Conservation (phyloP, 768 basidiomycete genomes). For the Pisolithus orientalis region DNA sequence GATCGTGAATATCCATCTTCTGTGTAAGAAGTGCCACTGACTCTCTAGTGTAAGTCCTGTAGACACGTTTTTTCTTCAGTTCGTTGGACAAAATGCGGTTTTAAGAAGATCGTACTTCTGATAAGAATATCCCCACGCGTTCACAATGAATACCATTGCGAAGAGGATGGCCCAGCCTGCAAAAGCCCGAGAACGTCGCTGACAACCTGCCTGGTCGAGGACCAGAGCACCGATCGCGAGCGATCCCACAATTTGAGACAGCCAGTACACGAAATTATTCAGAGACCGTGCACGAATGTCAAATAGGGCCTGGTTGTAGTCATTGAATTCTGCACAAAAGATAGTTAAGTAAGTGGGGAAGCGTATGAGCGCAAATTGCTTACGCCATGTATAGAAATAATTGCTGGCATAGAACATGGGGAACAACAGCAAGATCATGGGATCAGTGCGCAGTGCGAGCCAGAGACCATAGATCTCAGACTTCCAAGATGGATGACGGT, state of each 20-base stretch:
- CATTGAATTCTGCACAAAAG: slow-evolving; percentile 61
- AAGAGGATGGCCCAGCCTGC: slow-evolving; percentile 60
- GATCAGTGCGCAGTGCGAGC: slow-evolving; percentile 62
- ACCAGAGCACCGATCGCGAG: slow-evolving; percentile 56
- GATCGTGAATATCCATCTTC: slow-evolving; percentile 57
- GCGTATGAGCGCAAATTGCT: slow-evolving; percentile 15
- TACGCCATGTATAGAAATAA: slow-evolving; percentile 85
- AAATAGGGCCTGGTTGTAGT: slow-evolving; percentile 74
- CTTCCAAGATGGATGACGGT: slow-evolving; percentile 72
- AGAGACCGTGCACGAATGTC: slow-evolving; percentile 72
- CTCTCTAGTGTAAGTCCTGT: slow-evolving; percentile 54
- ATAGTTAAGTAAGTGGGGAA: slow-evolving; percentile 5
- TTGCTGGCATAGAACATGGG: slow-evolving; percentile 84
- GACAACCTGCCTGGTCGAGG: slow-evolving; percentile 50
- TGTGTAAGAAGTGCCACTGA: slow-evolving; percentile 31
- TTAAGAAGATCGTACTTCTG: slow-evolving; percentile 45
- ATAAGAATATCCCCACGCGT: slow-evolving; percentile 74
- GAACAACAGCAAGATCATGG: slow-evolving; percentile 67
- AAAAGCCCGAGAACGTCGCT: slow-evolving; percentile 67
- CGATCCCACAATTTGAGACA: slow-evolving; percentile 71
- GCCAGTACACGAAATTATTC: slow-evolving; percentile 78
- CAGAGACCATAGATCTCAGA: slow-evolving; percentile 66
- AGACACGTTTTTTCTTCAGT: neutral
- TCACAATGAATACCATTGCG: slow-evolving; percentile 58
- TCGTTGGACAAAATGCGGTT: neutral